Base-by-base conservation (phyloP, 2,329 filamentous ascomycete genomes). In the Sclerotinia glacialis region DNA sequence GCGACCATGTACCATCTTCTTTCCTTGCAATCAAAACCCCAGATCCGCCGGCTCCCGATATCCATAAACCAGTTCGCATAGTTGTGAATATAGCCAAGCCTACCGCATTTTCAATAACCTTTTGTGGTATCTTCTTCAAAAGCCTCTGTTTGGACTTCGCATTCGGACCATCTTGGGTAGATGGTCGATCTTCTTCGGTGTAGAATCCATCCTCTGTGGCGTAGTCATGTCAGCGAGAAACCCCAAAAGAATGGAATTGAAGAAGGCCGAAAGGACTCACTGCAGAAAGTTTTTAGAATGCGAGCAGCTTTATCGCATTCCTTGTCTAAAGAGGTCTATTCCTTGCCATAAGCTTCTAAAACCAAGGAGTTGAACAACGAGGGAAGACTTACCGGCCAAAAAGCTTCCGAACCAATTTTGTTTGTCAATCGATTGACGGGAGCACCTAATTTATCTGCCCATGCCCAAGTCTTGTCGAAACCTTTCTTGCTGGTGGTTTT, bases 51-150 rank as follows among this genome's bases (percentile, higher is more conserved):
- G 93, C 93, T 55, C 94, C 94, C 55, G 91, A 94, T 72, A 96
- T 84, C 91, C 93, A 97, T 42, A 97, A 81, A 16, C 94, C 94
- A 18, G 92, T 94, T 68, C 94, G 89, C 92, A 97, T 96, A 40
- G 92, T 96, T 0, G 93, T 97, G 80, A 97, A 97, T 72, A 98
- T 91, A 65, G 92, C 93, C 67, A 98, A 84, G 14, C 92, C 94
- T 72, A 94, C 92, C 37, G 93, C 93, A 79, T 95, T 91, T 75
- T 91, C 87, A 72, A 98, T 92, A 67, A 97, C 92, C 74, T 89
- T 85, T 67, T 88, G 81, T 0, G 94, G 94, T 37, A 98, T 97
- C 80, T 93, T 95, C 79, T 94, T 92, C 62, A 83, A 78, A 1
- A 74, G 68, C 72, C 92, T 87, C 23, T 89, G 87, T 76, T 85